Conservation (phyloP, 2,329 filamentous ascomycete species). For the Colletotrichum sp. region DNA sequence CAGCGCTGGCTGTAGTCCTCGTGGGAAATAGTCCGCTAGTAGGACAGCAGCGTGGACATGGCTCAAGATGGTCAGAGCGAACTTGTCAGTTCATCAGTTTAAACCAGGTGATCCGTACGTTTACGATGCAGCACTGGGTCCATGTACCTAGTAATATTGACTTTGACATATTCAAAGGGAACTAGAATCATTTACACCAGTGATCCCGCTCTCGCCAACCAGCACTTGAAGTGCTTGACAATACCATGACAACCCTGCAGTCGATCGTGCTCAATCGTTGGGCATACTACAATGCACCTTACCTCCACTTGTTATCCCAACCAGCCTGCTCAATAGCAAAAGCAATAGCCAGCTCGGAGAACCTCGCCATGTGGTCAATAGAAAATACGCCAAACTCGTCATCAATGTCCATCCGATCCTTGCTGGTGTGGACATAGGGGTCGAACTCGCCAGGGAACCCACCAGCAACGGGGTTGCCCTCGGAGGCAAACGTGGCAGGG, state of each 20-base stretch:
- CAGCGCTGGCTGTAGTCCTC: background rate
- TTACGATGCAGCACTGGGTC: background rate
- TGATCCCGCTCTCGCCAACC: background rate
- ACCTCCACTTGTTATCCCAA: conserved; percentile 45
- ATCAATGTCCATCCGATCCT: conserved; percentile 42
- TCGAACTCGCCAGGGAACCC: conserved; percentile 38
- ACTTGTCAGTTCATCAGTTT: background rate
- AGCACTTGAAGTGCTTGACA: background rate
- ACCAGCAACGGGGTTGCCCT: conserved; percentile 39
- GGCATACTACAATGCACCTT: conserved; percentile 24
- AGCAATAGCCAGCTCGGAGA: conserved; percentile 43
- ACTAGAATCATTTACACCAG: background rate
- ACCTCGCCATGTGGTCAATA: conserved; percentile 44
- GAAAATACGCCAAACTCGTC: conserved; percentile 43
- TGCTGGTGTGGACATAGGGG: conserved; percentile 40
- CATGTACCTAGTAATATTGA: background rate
- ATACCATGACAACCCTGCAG: background rate
- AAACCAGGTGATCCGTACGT: background rate
- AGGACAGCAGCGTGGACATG: background rate
- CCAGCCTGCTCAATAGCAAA: conserved; percentile 44
- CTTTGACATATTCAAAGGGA: background rate
- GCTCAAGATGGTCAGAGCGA: background rate
- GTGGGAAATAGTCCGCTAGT: background rate
- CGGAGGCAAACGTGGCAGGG: conserved; percentile 41
- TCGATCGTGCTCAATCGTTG: background rate